Percentiles rank a stretch among this genome's conserved stretches.
These are phyloP conservation scores for Clitoria ternatea DNA, from an alignment of 306 rosid species.

Conservation along the genomic window DNA sequence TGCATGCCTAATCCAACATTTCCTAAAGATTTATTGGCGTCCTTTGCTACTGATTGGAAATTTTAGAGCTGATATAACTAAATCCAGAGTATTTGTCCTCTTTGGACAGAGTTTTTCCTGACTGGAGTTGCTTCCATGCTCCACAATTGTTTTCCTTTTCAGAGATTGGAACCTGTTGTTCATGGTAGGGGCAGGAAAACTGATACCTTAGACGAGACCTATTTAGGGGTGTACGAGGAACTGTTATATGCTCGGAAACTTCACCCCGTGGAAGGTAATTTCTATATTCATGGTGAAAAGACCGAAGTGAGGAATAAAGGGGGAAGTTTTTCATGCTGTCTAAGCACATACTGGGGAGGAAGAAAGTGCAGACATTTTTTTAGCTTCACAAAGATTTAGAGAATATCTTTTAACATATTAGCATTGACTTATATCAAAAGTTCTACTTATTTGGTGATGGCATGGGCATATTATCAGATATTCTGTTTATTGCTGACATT, in stretches of 20 bases:
- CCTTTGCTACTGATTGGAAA: background rate
- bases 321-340: background rate
- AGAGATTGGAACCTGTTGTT: constrained; percentile 84
- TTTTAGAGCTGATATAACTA: background rate
- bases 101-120: background rate
- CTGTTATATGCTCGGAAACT: constrained; percentile 85
- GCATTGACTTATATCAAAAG: background rate
- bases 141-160: constrained; percentile 27
- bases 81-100: background rate
- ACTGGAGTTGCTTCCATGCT: constrained; percentile 4
- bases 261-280: constrained; percentile 81
- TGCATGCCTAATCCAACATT: background rate
- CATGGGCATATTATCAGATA: background rate
- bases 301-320: background rate
- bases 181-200: constrained; percentile 93
- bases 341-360: background rate
- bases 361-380: background rate
- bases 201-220: constrained; percentile 61
- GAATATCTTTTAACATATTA: background rate
- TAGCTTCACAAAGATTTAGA: background rate
- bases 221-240: constrained; percentile 79
- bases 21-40: background rate
- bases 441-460: background rate
- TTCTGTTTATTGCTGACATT: background rate
- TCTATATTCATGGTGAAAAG: background rate